These are phyloP conservation scores for Aspergillus fischeri DNA, from an alignment of 2,329 filamentous ascomycete species.

Conservation along the genomic window DNA sequence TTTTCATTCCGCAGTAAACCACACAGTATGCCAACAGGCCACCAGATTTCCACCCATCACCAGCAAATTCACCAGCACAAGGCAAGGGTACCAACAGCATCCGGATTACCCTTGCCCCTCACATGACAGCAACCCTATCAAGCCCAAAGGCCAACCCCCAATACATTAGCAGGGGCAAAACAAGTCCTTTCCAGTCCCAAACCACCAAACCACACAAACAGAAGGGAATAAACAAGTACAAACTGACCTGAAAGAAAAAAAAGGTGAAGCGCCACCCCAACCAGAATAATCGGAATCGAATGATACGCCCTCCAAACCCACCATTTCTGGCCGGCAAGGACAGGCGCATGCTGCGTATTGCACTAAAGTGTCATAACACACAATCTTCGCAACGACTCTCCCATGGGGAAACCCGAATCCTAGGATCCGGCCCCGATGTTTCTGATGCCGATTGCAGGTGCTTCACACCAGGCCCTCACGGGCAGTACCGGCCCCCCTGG, in stretches of 20 bases:
- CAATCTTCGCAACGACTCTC: conserved; percentile 93
- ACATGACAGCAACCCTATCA: neutral
- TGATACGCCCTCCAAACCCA: conserved; percentile 51
- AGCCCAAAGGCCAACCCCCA: conserved; percentile 13
- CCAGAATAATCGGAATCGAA: conserved; percentile 94
- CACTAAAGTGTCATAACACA: conserved; percentile 83
- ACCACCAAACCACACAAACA: conserved; percentile 8
- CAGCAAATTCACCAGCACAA: neutral
- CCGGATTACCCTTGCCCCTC: neutral
- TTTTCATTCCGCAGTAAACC: conserved; percentile 41
- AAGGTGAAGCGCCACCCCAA: conserved; percentile 68
- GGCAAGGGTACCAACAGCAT: neutral
- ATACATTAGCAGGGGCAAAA: conserved; percentile 34
- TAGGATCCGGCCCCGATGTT: conserved; percentile 61
- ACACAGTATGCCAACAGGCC: neutral
- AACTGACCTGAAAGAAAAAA: conserved; percentile 50
- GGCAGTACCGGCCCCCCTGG: conserved; percentile 54
- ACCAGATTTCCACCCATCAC: neutral
- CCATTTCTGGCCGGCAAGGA: conserved; percentile 31
- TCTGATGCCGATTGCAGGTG: conserved; percentile 90
- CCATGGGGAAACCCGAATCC: conserved; percentile 62
- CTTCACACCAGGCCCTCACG: conserved; percentile 83
- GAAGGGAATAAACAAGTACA: conserved; percentile 3
- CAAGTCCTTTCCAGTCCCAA: conserved; percentile 16
- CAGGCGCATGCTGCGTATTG: conserved; percentile 80